Base-by-base conservation (phyloP, 2,329 filamentous ascomycete genomes). In the Diplodia seriata region DNA sequence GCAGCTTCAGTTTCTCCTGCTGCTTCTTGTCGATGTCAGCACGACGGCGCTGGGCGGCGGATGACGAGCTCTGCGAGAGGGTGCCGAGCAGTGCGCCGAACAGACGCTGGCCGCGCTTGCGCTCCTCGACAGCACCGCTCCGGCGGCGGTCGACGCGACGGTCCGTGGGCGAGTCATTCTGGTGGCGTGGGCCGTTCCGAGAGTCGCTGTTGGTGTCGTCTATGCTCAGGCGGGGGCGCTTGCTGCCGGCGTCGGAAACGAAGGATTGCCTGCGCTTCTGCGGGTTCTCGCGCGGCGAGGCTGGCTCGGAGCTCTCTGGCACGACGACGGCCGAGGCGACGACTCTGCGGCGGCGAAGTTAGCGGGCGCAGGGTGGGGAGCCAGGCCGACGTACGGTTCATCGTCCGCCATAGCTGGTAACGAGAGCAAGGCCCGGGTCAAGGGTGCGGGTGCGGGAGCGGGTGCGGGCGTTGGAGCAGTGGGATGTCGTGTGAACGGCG, bases 1-100 rank as follows among this genome's bases (percentile, higher is more conserved):
- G 91, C 74, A 89, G 84, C 77, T 90, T 88, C 71, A 90, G 85
- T 79, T 90, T 92, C 75, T 91, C 91, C 75, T 91, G 88, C 79
- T 94, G 92, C 72, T 90, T 89, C 79, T 88, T 90, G 81, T 95
- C 93, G 77, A 94, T 93, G 77, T 94, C 93, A 70, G 86, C 86
- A 68, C 91, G 89, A 73, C 87, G 89, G 79, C 86, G 90, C 80
- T 90, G 82, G 70, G 88, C 82, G 11, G 56, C 61, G 84, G 87
- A 71, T 75, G 76, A 71, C 69, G 85, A 85, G 73, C 86, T 89
- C 80, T 94, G 91, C 78, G 90, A 93, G 69, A 97, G 85, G 47
- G 91, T 92, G 77, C 86, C 91, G 69, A 95, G 83, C 68, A 96
- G 81, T 43, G 90, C 91, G 70, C 94, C 94, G 76, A 97, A 97